Conservation (phyloP, 768 basidiomycete genomes). For the Lentinula lateritia region DNA sequence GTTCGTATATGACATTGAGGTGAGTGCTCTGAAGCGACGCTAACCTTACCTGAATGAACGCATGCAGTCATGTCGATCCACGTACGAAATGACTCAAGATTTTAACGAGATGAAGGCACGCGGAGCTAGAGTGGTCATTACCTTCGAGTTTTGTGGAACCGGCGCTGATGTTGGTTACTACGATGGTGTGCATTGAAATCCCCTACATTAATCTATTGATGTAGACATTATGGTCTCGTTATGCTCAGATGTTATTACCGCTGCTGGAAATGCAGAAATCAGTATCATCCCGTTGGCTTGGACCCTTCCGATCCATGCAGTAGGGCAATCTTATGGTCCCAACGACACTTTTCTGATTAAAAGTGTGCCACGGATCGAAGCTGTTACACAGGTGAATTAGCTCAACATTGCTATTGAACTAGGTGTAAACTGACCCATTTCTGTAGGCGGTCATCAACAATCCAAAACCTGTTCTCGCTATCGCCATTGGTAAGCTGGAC, state of each 20-base stretch:
- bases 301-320: constrained; percentile 12
- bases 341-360: constrained; percentile 13
- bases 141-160: constrained; percentile 12
- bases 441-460: constrained; percentile 12
- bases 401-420: not conserved
- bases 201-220: not conserved
- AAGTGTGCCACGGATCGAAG: constrained; percentile 11
- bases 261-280: constrained; percentile 9
- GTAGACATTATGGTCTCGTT: not conserved
- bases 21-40: not conserved
- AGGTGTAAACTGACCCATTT: not conserved
- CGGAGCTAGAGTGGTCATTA: constrained; percentile 12
- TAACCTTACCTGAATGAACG: no score
- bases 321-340: constrained; percentile 10
- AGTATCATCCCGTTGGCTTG: constrained; percentile 12
- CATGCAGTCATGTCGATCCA: constrained; percentile 10
- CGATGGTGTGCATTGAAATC: constrained; percentile 4
- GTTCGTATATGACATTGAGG: constrained; percentile 13
- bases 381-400: constrained; percentile 2
- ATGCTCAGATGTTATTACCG: constrained; percentile 10
- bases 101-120: constrained; percentile 10
- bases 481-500: constrained; percentile 9
- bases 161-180: constrained; percentile 12
- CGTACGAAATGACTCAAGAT: constrained; percentile 9
- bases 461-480: constrained; percentile 11